phyloP scores from a whole-genome alignment of 2,329 filamentous ascomycete species.

The Monilinia vaccinii-corymbosi region DNA sequence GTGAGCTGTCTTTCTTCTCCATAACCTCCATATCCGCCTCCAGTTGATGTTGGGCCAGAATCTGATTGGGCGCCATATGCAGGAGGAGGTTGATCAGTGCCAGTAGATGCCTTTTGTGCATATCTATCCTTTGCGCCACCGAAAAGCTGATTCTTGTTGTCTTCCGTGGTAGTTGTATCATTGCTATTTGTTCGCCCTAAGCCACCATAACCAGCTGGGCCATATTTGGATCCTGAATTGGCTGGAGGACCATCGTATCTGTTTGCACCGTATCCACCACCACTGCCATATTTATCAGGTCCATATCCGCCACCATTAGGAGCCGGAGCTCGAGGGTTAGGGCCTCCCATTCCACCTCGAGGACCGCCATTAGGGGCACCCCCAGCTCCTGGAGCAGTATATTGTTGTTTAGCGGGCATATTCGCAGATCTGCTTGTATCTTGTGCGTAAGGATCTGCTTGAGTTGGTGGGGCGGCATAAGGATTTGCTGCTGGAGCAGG shows the following conservation, averaged over 20 bases:
- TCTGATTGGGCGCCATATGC: slow-evolving; percentile 23
- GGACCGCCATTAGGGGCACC: slow-evolving; percentile 21
- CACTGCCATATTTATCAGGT: slow-evolving; percentile 43
- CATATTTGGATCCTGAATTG: slow-evolving; percentile 32
- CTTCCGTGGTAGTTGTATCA: slow-evolving; percentile 36
- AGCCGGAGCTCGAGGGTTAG: slow-evolving; percentile 15
- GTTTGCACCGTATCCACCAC: slow-evolving; percentile 43
- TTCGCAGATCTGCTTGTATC: slow-evolving; percentile 46
- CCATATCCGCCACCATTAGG: slow-evolving; percentile 40
- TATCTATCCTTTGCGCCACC: slow-evolving; percentile 30
- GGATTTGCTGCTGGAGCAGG: slow-evolving; percentile 31
- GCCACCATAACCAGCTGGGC: slow-evolving; percentile 53
- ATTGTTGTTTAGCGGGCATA: slow-evolving; percentile 30
- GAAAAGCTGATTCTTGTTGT: slow-evolving; percentile 56
- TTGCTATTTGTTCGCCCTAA: slow-evolving; percentile 40
- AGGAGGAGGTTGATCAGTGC: slow-evolving; percentile 20
- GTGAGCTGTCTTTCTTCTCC: slow-evolving; percentile 70
- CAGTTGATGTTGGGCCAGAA: slow-evolving; percentile 10
- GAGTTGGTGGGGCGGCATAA: slow-evolving; percentile 27
- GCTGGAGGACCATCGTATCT: slow-evolving; percentile 39
- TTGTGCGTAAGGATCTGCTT: slow-evolving; percentile 50
- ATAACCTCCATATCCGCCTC: slow-evolving; percentile 40
- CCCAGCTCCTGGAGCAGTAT: slow-evolving; percentile 20
- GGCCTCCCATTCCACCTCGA: slow-evolving; percentile 15
- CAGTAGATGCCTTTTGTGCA: slow-evolving; percentile 21